Evolutionary conservation across 306 rosid genomes (phyloP).

Genomic region (Dicorynia guianensis): DNA sequence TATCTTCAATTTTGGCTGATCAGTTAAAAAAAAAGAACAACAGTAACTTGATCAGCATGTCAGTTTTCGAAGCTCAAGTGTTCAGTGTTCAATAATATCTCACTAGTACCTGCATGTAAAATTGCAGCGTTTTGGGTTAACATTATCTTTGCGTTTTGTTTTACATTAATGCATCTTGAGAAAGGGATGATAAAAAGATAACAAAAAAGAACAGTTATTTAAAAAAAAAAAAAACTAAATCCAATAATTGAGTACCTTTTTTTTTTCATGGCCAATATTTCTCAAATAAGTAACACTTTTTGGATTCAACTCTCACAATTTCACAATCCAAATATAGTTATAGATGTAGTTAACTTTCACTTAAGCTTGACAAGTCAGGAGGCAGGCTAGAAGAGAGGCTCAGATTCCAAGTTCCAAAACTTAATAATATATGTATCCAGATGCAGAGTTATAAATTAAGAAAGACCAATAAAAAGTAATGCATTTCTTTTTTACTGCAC

Average conservation of each 20-base stretch:
- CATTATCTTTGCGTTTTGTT: background rate
- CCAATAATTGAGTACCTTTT: background rate
- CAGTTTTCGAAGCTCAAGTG: background rate
- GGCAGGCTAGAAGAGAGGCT: too few species aligned
- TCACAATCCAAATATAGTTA: background rate
- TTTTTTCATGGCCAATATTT: too few species aligned
- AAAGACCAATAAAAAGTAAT: too few species aligned
- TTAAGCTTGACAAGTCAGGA: too few species aligned
- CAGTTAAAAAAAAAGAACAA: background rate
- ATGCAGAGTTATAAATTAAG: too few species aligned
- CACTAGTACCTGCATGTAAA: background rate
- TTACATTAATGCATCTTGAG: background rate
- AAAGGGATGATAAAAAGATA: background rate
- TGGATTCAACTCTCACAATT: background rate
- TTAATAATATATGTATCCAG: too few species aligned
- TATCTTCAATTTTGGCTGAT: background rate
- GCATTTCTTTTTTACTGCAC: too few species aligned
- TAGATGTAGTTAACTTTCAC: too few species aligned
- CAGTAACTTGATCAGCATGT: background rate
- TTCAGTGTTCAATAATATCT: background rate
- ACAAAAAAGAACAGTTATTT: background rate
- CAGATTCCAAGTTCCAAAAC: too few species aligned
- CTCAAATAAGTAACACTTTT: background rate
- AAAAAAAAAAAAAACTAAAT: too few species aligned
- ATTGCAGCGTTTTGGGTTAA: background rate